Percentiles rank a stretch among this genome's conserved stretches.
These are phyloP conservation scores for Gymnopilus dilepis DNA, from an alignment of 768 basidiomycete species.

Conservation along the genomic window DNA sequence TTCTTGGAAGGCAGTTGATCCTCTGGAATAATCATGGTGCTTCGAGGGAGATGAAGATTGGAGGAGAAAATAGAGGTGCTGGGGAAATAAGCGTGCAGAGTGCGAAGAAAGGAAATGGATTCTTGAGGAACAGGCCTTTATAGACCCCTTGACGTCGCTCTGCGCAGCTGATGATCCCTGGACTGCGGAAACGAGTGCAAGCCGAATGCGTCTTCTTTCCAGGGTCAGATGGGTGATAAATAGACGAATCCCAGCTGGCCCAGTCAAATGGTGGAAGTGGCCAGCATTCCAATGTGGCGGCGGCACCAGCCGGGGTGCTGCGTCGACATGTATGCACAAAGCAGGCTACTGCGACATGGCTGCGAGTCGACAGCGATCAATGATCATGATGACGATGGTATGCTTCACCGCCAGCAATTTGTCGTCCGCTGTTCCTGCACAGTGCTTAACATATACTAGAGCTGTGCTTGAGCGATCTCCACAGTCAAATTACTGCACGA, in stretches of 20 bases:
- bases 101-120: background rate
- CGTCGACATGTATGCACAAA: background rate
- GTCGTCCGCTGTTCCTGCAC: background rate
- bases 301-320: background rate
- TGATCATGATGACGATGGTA: background rate
- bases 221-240: no score
- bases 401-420: no score
- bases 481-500: no score
- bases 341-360: background rate
- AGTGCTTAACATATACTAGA: background rate
- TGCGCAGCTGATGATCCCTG: background rate
- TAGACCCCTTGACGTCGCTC: background rate
- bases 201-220: background rate
- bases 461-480: background rate
- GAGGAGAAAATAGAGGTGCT: background rate
- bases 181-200: background rate
- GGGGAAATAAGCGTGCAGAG: background rate
- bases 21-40: slow-evolving; percentile 13
- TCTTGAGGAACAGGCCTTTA: background rate
- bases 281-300: background rate
- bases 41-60: background rate
- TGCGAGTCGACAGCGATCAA: no score
- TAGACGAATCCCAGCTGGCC: background rate
- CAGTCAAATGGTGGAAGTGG: background rate
- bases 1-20: slow-evolving; percentile 5